Conservation (phyloP, 345 rosid species). For the Eucalyptus coolabah region DNA sequence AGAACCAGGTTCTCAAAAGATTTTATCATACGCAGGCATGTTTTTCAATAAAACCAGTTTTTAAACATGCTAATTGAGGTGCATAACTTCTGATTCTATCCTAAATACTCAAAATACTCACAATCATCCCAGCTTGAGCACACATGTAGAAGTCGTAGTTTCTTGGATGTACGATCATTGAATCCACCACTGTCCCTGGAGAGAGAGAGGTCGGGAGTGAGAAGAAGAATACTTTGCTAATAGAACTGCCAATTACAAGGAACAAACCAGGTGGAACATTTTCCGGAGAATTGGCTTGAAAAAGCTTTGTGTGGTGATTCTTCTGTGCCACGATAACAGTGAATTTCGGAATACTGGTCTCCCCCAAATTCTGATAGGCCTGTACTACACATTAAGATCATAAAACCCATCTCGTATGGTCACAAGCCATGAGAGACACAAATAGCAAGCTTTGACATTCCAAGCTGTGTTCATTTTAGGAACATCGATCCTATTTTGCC, state of each 20-base stretch:
- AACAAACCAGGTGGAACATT: slow-evolving; percentile 82
- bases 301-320: slow-evolving; percentile 81
- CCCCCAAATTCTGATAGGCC: slow-evolving; percentile 73
- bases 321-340: slow-evolving; percentile 75
- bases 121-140: slow-evolving; percentile 68
- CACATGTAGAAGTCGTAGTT: slow-evolving; percentile 87
- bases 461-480: not conserved
- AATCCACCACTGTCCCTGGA: slow-evolving; percentile 78
- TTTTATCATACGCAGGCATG: not conserved
- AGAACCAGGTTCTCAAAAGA: not conserved
- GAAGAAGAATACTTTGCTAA: not conserved
- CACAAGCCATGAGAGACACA: not conserved
- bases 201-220: not conserved
- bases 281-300: slow-evolving; percentile 45
- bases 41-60: not conserved
- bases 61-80: not conserved
- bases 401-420: not conserved
- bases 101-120: slow-evolving; percentile 7
- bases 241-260: not conserved
- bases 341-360: slow-evolving; percentile 51
- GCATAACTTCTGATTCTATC: not conserved
- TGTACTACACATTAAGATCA: slow-evolving; percentile 6
- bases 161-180: slow-evolving; percentile 65
- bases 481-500: not conserved
- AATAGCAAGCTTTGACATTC: not conserved